Percentiles rank a stretch among this genome's conserved stretches.
Conservation (phyloP, 2,329 filamentous ascomycete species). For the Samsoniella hepiali region DNA sequence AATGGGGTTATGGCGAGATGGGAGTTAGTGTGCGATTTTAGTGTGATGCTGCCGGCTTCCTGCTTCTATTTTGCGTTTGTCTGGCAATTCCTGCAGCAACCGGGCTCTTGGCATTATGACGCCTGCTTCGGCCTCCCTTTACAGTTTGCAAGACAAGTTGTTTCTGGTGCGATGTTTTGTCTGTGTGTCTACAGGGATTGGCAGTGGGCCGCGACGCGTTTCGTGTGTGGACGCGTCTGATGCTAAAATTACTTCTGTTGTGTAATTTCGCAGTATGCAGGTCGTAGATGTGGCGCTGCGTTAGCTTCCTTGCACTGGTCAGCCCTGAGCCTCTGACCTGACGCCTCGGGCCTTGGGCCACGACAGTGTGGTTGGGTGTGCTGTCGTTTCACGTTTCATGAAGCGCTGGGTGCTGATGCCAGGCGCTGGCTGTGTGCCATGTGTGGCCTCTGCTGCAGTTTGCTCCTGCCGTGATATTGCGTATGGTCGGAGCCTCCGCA, state of each 20-base stretch:
- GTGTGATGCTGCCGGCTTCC: not conserved
- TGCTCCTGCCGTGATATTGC: not conserved
- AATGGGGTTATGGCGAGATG: not conserved
- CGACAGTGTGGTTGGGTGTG: not conserved
- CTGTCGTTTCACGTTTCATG: slow-evolving; percentile 14
- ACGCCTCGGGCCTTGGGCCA: not conserved
- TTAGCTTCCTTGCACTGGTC: not conserved
- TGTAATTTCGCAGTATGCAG: slow-evolving; percentile 13
- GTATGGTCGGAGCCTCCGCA: not conserved
- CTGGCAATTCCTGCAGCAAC: too few relatives aligned
- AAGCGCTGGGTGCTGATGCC: not conserved
- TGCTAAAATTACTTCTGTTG: slow-evolving; percentile 13
- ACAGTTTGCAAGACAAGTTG: not conserved
- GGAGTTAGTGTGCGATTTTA: not conserved
- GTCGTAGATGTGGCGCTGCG: slow-evolving; percentile 10
- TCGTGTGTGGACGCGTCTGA: not conserved
- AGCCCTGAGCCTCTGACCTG: not conserved
- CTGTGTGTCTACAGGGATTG: not conserved
- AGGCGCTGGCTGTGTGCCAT: not conserved
- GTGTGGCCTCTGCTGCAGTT: not conserved
- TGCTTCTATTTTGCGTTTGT: not conserved
- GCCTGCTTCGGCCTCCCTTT: too few relatives aligned
- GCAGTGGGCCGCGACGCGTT: slow-evolving; percentile 2
- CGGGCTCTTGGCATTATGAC: too few relatives aligned
- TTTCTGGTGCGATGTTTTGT: not conserved